Base-by-base conservation (phyloP, 2,329 filamentous ascomycete species). In the Penicillium sp. region DNA sequence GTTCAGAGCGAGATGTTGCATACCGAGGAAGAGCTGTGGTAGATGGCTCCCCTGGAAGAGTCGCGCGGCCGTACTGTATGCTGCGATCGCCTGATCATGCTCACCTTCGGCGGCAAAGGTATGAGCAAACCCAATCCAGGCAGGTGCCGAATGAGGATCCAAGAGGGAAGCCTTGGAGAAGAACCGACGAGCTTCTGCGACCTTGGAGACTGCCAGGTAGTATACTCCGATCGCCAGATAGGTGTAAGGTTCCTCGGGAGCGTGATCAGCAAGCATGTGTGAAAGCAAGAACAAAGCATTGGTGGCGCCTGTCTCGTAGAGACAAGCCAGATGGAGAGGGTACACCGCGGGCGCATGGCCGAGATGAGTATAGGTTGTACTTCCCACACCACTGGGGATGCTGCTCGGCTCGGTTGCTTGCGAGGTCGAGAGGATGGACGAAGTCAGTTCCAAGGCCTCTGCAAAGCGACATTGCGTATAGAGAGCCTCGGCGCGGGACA, bases 51-150 rank as follows among this genome's bases (percentile, higher is more conserved):
- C 93, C 75, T 96, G 95, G 70, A 98, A 98, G 0, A 98, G 74
- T 35, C 93, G 81, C 2, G 91, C 91, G 0, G 93, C 93, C 1
- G 93, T 98, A 28, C 88, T 95, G 72, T 98, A 98, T 0, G 94
- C 93, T 7, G 90, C 94, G 54, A 98, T 96, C 41, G 93, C 93
- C 71, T 98, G 93, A 66, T 98, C 93, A 67, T 97, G 90, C 69
- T 98, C 93, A 45, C 93, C 93, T 67, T 98, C 93, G 9, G 90
- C 90, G 1, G 93, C 93, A 66, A 98, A 98, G 0, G 93, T 98
- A 67, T 98, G 94, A 1, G 93, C 93, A 64, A 98, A 98, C 1
- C 94, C 93, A 55, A 98, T 97, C 93, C 93, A 98, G 3, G 93
- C 93, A 1, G 93, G 88, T 0, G 91, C 91, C 61, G 95, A 98